phyloP scores from a whole-genome alignment of 345 rosid species.

The Eucalyptus sp. region DNA sequence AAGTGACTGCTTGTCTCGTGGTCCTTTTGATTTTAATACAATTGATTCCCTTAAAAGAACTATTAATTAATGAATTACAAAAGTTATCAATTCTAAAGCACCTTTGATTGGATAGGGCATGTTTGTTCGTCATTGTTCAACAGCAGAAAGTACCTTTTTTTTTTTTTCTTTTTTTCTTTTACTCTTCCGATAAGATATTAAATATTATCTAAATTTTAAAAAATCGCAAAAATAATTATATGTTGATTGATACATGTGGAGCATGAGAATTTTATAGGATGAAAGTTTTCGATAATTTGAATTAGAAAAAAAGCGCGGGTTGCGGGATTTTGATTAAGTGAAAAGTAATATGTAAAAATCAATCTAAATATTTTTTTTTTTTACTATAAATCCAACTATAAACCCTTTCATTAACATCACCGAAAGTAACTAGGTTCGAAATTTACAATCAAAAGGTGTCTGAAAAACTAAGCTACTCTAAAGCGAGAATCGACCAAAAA shows the following conservation, averaged over 20 bases:
- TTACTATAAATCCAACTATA: background rate
- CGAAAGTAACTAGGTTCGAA: background rate
- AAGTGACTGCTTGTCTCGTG: background rate
- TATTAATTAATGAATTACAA: background rate
- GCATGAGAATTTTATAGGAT: background rate
- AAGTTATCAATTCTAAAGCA: background rate
- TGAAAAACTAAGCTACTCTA: background rate
- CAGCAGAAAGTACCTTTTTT: background rate
- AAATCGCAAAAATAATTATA: background rate
- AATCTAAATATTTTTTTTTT: background rate
- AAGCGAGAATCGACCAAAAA: background rate
- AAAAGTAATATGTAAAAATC: background rate
- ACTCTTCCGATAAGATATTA: background rate
- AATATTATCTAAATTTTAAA: background rate
- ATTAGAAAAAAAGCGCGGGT: background rate
- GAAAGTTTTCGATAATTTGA: background rate
- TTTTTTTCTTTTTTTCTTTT: background rate
- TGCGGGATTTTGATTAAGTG: rapidly evolving
- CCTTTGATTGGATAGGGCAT: background rate
- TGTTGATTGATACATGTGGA: background rate
- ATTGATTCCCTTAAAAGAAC: background rate
- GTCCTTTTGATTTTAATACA: background rate
- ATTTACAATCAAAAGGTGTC: background rate
- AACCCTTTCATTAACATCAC: background rate
- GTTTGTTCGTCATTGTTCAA: background rate